phyloP scores from a whole-genome alignment of 148 eudicot genomes.

The Diospyros kaki region DNA sequence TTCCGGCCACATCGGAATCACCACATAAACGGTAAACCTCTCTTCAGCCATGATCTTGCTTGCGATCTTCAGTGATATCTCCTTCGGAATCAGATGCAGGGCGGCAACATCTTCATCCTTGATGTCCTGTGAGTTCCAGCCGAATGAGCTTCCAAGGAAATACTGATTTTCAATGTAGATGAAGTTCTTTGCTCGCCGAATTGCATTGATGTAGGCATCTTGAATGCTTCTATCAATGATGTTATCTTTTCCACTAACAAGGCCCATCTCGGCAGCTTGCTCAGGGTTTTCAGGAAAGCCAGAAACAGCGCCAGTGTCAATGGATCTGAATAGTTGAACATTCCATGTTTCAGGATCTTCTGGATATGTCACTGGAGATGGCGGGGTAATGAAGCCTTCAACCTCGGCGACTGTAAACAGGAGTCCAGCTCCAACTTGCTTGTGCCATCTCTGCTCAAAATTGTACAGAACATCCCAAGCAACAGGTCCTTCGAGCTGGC shows the following conservation, averaged over 20 bases:
- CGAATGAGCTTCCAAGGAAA: conserved; percentile 35
- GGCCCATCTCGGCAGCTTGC: conserved; percentile 26
- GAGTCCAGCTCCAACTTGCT: conserved; percentile 27
- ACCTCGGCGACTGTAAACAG: conserved; percentile 22
- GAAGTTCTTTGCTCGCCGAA: conserved; percentile 35
- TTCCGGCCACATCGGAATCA: conserved; percentile 17
- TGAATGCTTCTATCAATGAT: conserved; percentile 39
- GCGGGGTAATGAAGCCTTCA: conserved; percentile 18
- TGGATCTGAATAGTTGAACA: conserved; percentile 38
- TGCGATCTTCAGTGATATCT: no score
- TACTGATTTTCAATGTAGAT: conserved; percentile 40
- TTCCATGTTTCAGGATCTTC: conserved; percentile 32
- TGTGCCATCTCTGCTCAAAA: conserved; percentile 43
- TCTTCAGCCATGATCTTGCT: conserved; percentile 24
- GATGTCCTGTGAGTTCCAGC: conserved; percentile 30
- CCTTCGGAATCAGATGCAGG: background rate
- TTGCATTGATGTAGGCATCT: conserved; percentile 34
- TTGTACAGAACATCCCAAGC: conserved; percentile 43
- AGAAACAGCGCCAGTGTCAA: conserved; percentile 34
- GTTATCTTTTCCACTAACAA: conserved; percentile 30
- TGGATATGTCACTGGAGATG: conserved; percentile 22
- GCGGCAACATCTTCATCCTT: conserved; percentile 26
- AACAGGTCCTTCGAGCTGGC: conserved; percentile 31
- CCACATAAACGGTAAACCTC: conserved; percentile 15
- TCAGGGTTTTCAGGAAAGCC: conserved; percentile 26